Evolutionary conservation across 2,329 filamentous ascomycete species (phyloP).

Genomic region (Verticillium zaregamsianum): DNA sequence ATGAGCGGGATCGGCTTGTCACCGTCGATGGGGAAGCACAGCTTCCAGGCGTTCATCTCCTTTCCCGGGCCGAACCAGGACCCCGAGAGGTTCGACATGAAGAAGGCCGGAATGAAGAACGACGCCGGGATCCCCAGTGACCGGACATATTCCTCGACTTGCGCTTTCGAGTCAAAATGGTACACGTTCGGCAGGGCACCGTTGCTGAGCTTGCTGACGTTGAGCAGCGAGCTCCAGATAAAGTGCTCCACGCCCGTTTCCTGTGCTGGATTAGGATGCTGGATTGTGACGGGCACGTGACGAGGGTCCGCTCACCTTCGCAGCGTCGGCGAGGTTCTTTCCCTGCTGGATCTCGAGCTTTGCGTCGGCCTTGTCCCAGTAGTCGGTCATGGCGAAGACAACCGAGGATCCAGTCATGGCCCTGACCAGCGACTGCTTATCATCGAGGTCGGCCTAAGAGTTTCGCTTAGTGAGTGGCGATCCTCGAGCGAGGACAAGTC

Average conservation of each 20-base stretch:
- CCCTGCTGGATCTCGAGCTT: slow-evolving; percentile 39
- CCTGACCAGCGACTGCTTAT: slow-evolving; percentile 35
- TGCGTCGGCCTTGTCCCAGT: slow-evolving; percentile 39
- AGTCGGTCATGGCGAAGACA: slow-evolving; percentile 51
- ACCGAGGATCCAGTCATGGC: slow-evolving; percentile 41
- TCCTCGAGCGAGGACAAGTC: not conserved
- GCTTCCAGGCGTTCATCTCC: slow-evolving; percentile 25
- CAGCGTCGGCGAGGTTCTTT: slow-evolving; percentile 42
- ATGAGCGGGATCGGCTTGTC: slow-evolving; percentile 27
- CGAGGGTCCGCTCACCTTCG: slow-evolving; percentile 32
- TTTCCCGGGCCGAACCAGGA: slow-evolving; percentile 20
- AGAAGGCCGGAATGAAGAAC: slow-evolving; percentile 49
- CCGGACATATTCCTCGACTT: slow-evolving; percentile 51
- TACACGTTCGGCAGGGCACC: slow-evolving; percentile 35
- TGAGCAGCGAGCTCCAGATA: slow-evolving; percentile 38
- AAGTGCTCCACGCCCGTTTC: slow-evolving; percentile 36
- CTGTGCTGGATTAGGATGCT: slow-evolving; percentile 15
- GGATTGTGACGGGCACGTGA: not conserved
- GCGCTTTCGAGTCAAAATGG: slow-evolving; percentile 55
- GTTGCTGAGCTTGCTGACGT: slow-evolving; percentile 33
- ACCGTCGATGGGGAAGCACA: slow-evolving; percentile 24
- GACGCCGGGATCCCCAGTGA: slow-evolving; percentile 38
- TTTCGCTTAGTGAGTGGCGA: not conserved
- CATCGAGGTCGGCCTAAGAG: slow-evolving; percentile 42
- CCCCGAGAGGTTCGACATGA: slow-evolving; percentile 45